Percentiles rank a stretch among this genome's conserved stretches.
phyloP scores from a whole-genome alignment of 257 asterid genomes.

The Solanum appendiculatum region DNA sequence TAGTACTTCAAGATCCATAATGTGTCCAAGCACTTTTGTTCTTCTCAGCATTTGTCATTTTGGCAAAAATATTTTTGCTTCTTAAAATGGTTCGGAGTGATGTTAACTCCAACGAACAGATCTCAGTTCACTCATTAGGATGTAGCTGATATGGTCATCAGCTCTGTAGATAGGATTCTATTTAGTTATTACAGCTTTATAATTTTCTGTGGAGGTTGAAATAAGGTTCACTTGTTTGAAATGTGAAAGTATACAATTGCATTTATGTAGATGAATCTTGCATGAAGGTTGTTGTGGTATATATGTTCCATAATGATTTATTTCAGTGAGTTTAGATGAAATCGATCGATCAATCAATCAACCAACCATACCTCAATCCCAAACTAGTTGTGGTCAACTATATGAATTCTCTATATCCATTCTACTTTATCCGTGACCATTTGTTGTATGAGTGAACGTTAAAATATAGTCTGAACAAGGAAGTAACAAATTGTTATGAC shows the following conservation, averaged over 20 bases:
- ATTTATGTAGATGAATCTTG: background rate
- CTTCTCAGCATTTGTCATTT: background rate
- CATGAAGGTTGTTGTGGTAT: background rate
- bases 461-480: background rate
- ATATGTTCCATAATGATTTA: background rate
- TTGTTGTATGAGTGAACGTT: background rate
- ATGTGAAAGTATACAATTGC: background rate
- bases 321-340: background rate
- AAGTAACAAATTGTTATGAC: background rate
- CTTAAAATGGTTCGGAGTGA: background rate
- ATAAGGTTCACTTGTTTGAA: background rate
- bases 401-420: background rate
- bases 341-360: background rate
- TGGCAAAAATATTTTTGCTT: background rate
- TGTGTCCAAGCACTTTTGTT: background rate
- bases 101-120: background rate
- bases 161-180: background rate
- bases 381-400: background rate
- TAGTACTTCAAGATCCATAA: background rate
- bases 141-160: background rate
- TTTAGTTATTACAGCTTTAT: background rate
- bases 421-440: background rate
- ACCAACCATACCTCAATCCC: background rate
- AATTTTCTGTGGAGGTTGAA: background rate
- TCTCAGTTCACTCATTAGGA: background rate